Evolutionary conservation across 2,329 filamentous ascomycete genomes (phyloP), one percentile per base, ranked within the genome.

Genomic region (Dryadomyces quercivorus): DNA sequence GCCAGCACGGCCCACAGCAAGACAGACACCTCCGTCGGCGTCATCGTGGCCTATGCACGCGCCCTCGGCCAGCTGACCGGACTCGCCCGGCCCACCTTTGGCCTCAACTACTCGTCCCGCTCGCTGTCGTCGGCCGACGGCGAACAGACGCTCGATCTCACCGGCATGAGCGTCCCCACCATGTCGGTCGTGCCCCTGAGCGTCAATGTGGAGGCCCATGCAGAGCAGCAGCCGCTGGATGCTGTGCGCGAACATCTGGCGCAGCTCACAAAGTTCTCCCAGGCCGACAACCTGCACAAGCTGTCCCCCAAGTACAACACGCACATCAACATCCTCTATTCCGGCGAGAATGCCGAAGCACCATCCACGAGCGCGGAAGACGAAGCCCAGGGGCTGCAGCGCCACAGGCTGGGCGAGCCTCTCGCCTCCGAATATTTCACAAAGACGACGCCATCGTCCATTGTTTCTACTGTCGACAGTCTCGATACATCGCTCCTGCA

Each of bases 381-480:
- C 12, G 16, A 42, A 42, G 38, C 16, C 12, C 38, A 42, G 12
- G 38, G 5, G 10, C 49, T 47, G 10, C 50, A 54, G 22, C 54
- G 58, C 8, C 40, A 59, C 50, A 51, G 43, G n/a, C 53, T 59
- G 22, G 57, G 55, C 8, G 58, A 59, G 44, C 48, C 52, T 12
- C 57, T 59, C 6, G 58, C 57, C 1, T 57, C 57, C 20, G 57
- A 56, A 20, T 59, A 59, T 44, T 59, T 59, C 18, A 59, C 58
- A 9, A 54, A 13, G 5, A 55, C 46, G 13, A 20, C 21, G 21
- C 57, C 58, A 8, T 43, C 36, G 49, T 42, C 18, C 18, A 42
- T n/a, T 16, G 15, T 7, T n/a, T 51, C 45, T 10, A 50, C 38
- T 2, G 50, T 59, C 2, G 56, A 59, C 38, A 38, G 55, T n/a